Evolutionary conservation across 225 moss, liverwort and hornwort species (phyloP), one percentile per base, ranked within the genome.

Genomic region (Bryoerythrophyllum caledonicum): DNA sequence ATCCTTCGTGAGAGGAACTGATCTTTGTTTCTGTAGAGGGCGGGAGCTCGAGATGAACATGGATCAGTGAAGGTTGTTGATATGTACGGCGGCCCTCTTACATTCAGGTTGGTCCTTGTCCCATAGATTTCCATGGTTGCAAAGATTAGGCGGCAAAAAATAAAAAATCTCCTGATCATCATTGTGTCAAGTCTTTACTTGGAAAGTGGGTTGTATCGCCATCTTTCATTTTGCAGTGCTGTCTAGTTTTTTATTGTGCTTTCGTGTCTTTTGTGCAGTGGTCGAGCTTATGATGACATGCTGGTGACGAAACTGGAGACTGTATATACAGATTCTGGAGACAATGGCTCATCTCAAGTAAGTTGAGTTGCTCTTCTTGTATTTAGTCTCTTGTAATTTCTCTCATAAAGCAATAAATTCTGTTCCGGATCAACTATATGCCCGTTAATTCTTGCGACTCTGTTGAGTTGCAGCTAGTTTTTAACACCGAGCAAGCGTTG

Each of bases 21-120:
- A 74, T 63, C 53, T 68, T 27, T 69, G 4, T 63, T 73, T 75
- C 75, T 77, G 67, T 83, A 99, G 99, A 87, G 99, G 68, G 99
- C 93, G 71, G 99, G 99, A 79, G 99, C 99, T 82, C 91, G 95
- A 71, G 95, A 99, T 90, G 99, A 99, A 44, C 95, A 93, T 71
- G 99, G 99, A 46, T 89, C 84, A 51, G 87, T 92, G 74, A 99
- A 99, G 82, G 88, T 90, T 69, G 90, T 89, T 62, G 99, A 99
- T 84, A 89, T 93, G 86, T 95, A 95, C 79, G 93, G 87, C 20
- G 91, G 99, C 11, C 95, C 99, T 44, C 86, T 99, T 51, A 99
- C 99, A 77, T 99, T 99, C 90, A 95, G 99, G 99, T 99, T 49
- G 17, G 68, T 81, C 72, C 74, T 72, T 75, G 60, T 67, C 67